Percentiles rank a stretch among this genome's conserved stretches.
Evolutionary conservation across 768 basidiomycete genomes (phyloP).

Genomic region (Leccinellum rugosiceps): DNA sequence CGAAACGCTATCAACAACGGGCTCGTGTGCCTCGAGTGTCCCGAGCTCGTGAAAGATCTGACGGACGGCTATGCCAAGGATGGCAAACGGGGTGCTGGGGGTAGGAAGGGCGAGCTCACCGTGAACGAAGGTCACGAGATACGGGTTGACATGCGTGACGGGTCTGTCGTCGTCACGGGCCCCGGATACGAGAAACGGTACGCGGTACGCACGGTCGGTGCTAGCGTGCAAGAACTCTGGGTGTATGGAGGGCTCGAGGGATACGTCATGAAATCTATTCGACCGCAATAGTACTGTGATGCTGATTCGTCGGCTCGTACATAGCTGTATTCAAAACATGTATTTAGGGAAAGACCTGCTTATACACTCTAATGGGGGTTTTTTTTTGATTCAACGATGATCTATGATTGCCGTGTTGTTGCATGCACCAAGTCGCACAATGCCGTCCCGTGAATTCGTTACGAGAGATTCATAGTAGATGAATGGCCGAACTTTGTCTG

Average conservation of each 20-base stretch:
- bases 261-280: conserved; percentile 76
- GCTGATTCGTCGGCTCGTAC: background rate
- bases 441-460: too few relatives aligned
- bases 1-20: conserved; percentile 99
- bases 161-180: conserved; percentile 55
- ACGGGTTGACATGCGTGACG: conserved; percentile 65
- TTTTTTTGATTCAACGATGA: too few relatives aligned
- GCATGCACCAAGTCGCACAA: too few relatives aligned
- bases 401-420: too few relatives aligned
- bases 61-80: conserved; percentile 72
- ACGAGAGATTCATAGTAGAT: too few relatives aligned
- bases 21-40: conserved; percentile 90
- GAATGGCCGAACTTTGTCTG: too few relatives aligned
- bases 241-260: conserved; percentile 92
- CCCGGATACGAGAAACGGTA: conserved; percentile 53
- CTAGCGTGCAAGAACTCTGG: conserved; percentile 98
- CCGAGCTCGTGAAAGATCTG: conserved; percentile 82
- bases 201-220: conserved; percentile 72
- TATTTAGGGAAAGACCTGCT: background rate
- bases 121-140: conserved; percentile 69
- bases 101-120: conserved; percentile 78
- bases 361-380: too few relatives aligned
- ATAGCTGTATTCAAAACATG: background rate
- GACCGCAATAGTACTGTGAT: conserved; percentile 28
- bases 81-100: conserved; percentile 75